Percentiles rank a stretch among this genome's conserved stretches.
Evolutionary conservation across 1,284 basidiomycete genomes (phyloP).

Genomic region (Leccinum solheimii): DNA sequence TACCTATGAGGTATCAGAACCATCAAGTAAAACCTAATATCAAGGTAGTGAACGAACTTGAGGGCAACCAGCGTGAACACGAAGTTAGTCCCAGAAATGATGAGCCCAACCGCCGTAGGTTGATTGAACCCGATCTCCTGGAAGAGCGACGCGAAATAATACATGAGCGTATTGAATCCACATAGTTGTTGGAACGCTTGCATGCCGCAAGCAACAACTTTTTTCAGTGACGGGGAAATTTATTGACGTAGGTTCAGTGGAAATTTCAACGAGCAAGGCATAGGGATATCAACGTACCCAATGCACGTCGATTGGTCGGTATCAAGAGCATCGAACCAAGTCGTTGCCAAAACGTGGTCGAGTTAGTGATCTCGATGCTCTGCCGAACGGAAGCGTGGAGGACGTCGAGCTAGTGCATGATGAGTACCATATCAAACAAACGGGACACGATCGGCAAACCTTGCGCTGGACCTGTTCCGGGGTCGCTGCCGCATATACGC

Average conservation of each 20-base stretch:
- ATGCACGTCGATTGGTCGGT: constrained; percentile 65
- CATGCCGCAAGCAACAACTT: constrained; percentile 75
- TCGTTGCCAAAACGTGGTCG: constrained; percentile 62
- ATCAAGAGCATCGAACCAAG: constrained; percentile 54
- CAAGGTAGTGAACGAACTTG: constrained; percentile 34
- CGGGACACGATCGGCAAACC: constrained; percentile 32
- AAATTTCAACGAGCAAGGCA: background rate
- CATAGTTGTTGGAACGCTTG: constrained; percentile 84
- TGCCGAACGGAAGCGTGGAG: constrained; percentile 62
- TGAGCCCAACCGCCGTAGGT: constrained; percentile 76
- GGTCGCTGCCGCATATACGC: constrained; percentile 68
- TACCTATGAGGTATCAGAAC: constrained; percentile 36
- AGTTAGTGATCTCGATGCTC: constrained; percentile 61
- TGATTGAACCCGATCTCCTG: constrained; percentile 79
- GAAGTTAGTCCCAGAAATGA: constrained; percentile 80
- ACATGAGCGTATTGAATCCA: constrained; percentile 76
- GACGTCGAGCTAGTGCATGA: constrained; percentile 49
- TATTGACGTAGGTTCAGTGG: background rate
- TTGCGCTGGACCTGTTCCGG: constrained; percentile 68
- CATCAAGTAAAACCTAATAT: background rate
- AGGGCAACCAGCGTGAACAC: constrained; percentile 80
- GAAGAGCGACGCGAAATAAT: constrained; percentile 79
- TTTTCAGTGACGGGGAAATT: background rate
- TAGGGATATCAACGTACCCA: constrained; percentile 51
- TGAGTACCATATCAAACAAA: background rate